Evolutionary conservation across 441 rosid species (phyloP), one percentile per base, ranked within the genome.

Genomic region (Erysimum cheiri): DNA sequence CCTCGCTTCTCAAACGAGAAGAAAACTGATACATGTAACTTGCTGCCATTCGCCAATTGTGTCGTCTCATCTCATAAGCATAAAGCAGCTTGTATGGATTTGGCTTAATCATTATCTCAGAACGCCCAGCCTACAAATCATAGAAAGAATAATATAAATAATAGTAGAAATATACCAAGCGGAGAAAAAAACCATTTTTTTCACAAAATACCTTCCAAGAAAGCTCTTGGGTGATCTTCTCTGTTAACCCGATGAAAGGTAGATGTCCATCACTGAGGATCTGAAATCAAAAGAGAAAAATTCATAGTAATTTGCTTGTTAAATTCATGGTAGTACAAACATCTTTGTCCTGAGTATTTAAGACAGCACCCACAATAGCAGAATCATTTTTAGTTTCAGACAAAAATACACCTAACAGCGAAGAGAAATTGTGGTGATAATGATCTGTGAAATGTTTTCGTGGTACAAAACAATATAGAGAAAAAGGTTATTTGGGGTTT

Each of bases 31-130:
- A 96, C 55, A 96, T 86, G 83, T 87, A 96, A 81, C 80, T 80
- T 47, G 99, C 99, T 14, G 99, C 97, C 81, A 72, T 86, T 77
- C 91, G 83, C 99, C 99, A 96, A 63, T 93, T 96, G 75, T 96
- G 96, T 74, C 84, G 84, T 74, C 85, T 89, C 93, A 86, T 88
- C 79, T 96, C 99, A 80, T 89, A 96, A 67, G 99, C 87, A 84
- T 93, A 96, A 60, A 96, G 93, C 77, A 96, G 71, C 82, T 96
- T 93, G 80, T 92, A 96, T 6, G 95, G 87, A 75, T 88, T 96
- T 29, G 96, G 96, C 76, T 82, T 88, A 56, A 83, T 80, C 82
- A 84, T 75, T 59, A 96, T 77, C 68, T 87, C 96, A 26, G 98
- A 83, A 67, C 94, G 87, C 37, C 82, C 93, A 1, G 99, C 99